These are phyloP conservation scores for Mortierella polycephala DNA, from an alignment of 371 early-diverging fungal genomes.

Conservation along the genomic window DNA sequence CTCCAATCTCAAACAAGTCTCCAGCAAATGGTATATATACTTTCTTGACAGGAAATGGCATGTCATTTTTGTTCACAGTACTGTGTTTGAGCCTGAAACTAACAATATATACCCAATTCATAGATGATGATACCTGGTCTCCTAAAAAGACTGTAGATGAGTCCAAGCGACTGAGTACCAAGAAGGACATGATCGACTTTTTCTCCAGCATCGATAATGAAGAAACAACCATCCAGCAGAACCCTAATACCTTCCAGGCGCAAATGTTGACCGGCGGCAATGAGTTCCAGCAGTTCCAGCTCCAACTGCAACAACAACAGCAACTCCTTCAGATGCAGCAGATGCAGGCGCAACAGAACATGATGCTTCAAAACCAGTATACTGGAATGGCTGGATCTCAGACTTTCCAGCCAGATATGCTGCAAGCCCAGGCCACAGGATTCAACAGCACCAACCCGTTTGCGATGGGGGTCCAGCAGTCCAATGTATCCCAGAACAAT, in stretches of 20 bases:
- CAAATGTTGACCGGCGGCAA: conserved; percentile 43
- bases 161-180: conserved; percentile 29
- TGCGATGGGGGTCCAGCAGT: conserved; percentile 17
- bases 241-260: conserved; percentile 52
- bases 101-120: neutral
- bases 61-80: too few relatives aligned
- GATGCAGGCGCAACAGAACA: conserved; percentile 38
- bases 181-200: conserved; percentile 76
- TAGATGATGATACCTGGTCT: conserved; percentile 32
- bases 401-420: conserved; percentile 24
- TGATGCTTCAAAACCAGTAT: conserved; percentile 45
- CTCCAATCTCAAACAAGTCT: conserved; percentile 17
- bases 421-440: conserved; percentile 39
- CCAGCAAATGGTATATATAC: conserved; percentile 14
- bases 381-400: conserved; percentile 33
- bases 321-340: conserved; percentile 49
- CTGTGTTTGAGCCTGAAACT: neutral
- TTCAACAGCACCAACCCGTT: conserved; percentile 49
- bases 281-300: conserved; percentile 48
- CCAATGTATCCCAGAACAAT: conserved; percentile 14
- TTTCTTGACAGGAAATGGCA: neutral
- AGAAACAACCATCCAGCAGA: conserved; percentile 57
- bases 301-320: conserved; percentile 44
- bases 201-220: conserved; percentile 80
- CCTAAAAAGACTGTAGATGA: conserved; percentile 51